Evolutionary conservation across 768 basidiomycete species (phyloP).

Genomic region (Suillus subalutaceus): DNA sequence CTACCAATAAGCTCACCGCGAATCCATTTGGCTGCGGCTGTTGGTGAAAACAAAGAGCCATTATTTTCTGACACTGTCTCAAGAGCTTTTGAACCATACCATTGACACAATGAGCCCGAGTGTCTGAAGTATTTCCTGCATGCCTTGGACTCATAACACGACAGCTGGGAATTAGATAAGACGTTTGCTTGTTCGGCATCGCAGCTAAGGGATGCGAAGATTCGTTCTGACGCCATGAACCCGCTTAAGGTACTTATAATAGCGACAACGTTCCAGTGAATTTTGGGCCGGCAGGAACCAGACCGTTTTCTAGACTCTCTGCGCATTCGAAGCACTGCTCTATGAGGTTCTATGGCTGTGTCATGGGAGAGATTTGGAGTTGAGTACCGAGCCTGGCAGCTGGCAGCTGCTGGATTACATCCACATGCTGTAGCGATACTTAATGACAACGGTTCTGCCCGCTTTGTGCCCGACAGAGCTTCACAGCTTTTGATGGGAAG

Average conservation of each 20-base stretch:
- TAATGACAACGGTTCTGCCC: neutral
- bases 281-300: neutral
- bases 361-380: neutral
- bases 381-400: too few relatives aligned
- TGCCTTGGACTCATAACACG: neutral
- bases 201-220: neutral
- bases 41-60: slow-evolving; percentile 35
- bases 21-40: slow-evolving; percentile 95
- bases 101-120: neutral
- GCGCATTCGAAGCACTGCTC: neutral
- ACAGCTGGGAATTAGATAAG: neutral
- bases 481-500: neutral
- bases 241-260: slow-evolving; percentile 4
- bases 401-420: neutral
- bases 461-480: neutral
- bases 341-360: neutral
- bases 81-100: neutral
- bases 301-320: neutral
- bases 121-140: neutral
- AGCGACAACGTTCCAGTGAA: neutral
- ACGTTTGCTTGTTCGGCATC: slow-evolving; percentile 1
- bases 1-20: slow-evolving; percentile 97
- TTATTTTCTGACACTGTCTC: neutral
- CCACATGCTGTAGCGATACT: neutral
- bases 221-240: neutral